Percentiles rank a stretch among this genome's conserved stretches.
These are phyloP conservation scores for Syzygium aqueum DNA, from an alignment of 345 rosid species.

Conservation along the genomic window DNA sequence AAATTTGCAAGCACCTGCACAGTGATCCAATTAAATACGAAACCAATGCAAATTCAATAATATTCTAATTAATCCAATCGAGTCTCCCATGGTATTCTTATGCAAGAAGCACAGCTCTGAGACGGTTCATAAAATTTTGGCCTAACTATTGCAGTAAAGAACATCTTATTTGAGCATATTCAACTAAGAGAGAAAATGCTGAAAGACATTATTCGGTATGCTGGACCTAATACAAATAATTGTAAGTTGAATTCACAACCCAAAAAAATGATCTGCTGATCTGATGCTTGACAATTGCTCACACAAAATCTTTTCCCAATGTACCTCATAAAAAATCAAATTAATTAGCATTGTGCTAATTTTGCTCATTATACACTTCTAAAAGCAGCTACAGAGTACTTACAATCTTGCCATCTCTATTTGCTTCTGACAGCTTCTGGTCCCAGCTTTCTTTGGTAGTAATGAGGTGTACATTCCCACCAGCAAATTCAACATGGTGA, in stretches of 20 bases:
- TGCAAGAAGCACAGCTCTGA: background rate
- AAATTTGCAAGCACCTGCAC: constrained; percentile 70
- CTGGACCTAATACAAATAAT: background rate
- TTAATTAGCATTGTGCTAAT: background rate
- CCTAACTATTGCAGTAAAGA: background rate
- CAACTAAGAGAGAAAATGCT: background rate
- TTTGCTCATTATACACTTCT: background rate
- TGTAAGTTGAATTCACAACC: background rate
- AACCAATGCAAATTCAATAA: background rate
- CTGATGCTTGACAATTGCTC: background rate
- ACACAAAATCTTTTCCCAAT: background rate
- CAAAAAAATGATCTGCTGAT: background rate
- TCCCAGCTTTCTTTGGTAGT: constrained; percentile 64
- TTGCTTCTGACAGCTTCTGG: constrained; percentile 61
- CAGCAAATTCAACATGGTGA: constrained; percentile 30
- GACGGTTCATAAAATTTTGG: background rate
- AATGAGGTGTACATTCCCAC: constrained; percentile 50
- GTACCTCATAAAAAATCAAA: background rate
- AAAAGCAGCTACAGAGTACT: constrained; percentile 4
- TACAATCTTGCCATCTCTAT: constrained; percentile 52
- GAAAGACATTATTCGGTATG: background rate
- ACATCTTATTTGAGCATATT: background rate
- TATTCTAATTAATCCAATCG: background rate
- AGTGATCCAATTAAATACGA: background rate
- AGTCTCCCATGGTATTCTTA: background rate